Base-by-base conservation (phyloP, 129 eudicot species). In the Lactuca saligna region DNA sequence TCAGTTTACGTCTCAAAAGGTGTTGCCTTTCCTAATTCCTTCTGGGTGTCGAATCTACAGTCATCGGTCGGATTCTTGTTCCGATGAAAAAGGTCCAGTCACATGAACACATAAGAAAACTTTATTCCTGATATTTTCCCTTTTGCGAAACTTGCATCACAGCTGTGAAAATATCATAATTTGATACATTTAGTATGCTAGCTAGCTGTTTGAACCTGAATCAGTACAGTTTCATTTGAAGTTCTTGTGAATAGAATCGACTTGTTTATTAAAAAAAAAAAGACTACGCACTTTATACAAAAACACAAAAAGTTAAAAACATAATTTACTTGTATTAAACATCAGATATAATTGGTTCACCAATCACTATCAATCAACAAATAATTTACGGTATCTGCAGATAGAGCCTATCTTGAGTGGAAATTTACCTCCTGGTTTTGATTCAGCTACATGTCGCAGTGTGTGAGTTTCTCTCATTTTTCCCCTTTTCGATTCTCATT, bases 351-450 rank as follows among this genome's bases (percentile, higher is more conserved):
- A 6, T 35, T 35, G 38, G 38, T 4, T 35, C 38, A 6, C 38
- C 0, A 35, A 6, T 35, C 38, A 0, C 38, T 35, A 35, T 46
- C 49, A 42, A 42, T 42, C 13, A 8, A 42, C 49, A 1, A 9
- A 8, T 54, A 44, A 39, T 35, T 34, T 42, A 55, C 60, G 46
- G 60, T n/a, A 54, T 69, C 72, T 79, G 81, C 91, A 85, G 91
- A 82, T 85, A 63, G 91, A 85, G 80, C 91, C 87, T 17, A 82
- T 85, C 85, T 82, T 82, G 83, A 85, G 91, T 76, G 91, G 91
- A 69, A 85, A 85, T 75, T 61, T 85, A 64, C 91, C 91, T 64
- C 91, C 91, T 69, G 91, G 91, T 14, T 85, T 85, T 61, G 91
- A 85, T 79, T 66, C 91, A 72, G 61, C 81, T 70, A 66, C 91